Conservation (phyloP, 2,329 filamentous ascomycete species). For the Lachnellula occidentalis region DNA sequence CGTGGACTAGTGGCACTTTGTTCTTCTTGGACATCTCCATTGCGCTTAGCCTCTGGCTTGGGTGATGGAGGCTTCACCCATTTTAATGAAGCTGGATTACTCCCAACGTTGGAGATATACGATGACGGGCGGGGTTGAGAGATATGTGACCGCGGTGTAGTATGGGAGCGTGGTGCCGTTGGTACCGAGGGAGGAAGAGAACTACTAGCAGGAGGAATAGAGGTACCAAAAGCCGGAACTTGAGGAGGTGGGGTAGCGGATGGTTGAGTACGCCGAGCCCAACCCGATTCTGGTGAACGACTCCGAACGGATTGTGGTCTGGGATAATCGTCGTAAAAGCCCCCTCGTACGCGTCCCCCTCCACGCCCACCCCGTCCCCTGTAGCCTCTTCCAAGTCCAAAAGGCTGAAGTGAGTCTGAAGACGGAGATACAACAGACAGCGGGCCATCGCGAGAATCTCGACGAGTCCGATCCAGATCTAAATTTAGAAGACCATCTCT, state of each 20-base stretch:
- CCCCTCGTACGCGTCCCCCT: constrained; percentile 41
- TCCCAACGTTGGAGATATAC: not conserved
- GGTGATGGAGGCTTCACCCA: not conserved
- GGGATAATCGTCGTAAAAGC: constrained; percentile 54
- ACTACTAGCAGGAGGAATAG: constrained; percentile 6
- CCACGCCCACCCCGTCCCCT: constrained; percentile 42
- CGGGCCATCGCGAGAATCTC: constrained; percentile 68
- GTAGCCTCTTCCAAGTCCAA: constrained; percentile 32
- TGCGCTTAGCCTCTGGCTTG: too few relatives aligned
- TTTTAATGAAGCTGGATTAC: not conserved
- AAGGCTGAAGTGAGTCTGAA: constrained; percentile 51
- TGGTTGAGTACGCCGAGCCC: constrained; percentile 33
- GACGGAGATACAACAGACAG: constrained; percentile 65
- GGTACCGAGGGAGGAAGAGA: constrained; percentile 5
- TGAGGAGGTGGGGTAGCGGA: constrained; percentile 47
- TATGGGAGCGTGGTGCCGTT: constrained; percentile 3
- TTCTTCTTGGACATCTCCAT: too few relatives aligned
- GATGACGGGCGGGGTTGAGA: not conserved
- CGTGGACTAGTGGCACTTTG: not conserved
- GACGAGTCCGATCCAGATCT: constrained; percentile 61
- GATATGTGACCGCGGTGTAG: not conserved
- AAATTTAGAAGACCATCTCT: constrained; percentile 53
- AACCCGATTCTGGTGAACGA: constrained; percentile 28
- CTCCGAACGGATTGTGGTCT: constrained; percentile 23
- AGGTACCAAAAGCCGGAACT: constrained; percentile 48